Base-by-base conservation (phyloP, 2,329 filamentous ascomycete species). In the Exophiala spinifera region DNA sequence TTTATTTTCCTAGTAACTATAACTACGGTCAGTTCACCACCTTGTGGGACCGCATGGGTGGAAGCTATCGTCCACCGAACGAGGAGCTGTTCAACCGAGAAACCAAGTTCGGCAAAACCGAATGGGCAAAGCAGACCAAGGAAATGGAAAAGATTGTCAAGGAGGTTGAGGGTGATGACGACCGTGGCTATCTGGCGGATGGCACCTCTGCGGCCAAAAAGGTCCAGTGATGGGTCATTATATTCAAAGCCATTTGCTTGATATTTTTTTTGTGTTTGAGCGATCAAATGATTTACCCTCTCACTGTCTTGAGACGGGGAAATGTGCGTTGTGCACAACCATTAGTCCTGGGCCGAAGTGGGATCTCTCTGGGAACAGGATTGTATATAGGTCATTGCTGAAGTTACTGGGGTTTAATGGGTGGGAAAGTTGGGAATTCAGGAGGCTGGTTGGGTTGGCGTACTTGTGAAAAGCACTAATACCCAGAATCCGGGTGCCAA, bases 11-110 rank as follows among this genome's bases (percentile, higher is more conserved):
- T 44, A 44, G 42, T 77, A 88, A 88, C 75, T 89, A 88, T 79
- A 96, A 96, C 76, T 96, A 95, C 67, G 91, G 91, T 55, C 91
- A 96, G 71, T 96, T 91, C 76, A 94, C 89, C 14, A 96, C 91
- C 0, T 77, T 94, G 17, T 96, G 91, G 87, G 91, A 96, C 71
- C 85, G 91, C 49, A 73, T 96, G 17, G 89, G 89, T 51, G 88
- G 87, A 55, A 95, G 88, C 68, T 96, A 96, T 77, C 81, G 89
- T 65, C 84, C 86, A 76, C 91, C 91, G 17, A 92, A 94, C 64
- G 81, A 85, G 53, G 89, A 91, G 73, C 81, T 96, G 63, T 96
- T 96, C 76, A 76, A 85, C 65, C 86, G 86, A 69, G 87, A 94
- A 70, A 84, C 83, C 65, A 96, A 95, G 79, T 91, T 94, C 87